These are phyloP conservation scores for Penicillium alfredii DNA, from an alignment of 495 filamentous ascomycete genomes.

Conservation along the genomic window DNA sequence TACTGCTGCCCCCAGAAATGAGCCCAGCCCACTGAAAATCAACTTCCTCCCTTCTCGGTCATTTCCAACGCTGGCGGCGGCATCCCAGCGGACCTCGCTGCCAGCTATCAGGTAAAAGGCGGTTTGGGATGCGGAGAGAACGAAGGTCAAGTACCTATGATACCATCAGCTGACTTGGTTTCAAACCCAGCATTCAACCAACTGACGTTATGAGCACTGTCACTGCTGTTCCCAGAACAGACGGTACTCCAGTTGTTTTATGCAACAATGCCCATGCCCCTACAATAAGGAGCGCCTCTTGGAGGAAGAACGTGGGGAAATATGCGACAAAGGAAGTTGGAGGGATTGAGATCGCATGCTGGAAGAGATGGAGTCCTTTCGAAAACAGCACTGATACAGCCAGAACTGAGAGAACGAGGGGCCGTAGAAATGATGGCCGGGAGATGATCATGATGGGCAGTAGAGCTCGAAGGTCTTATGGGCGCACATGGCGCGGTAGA, in stretches of 20 bases:
- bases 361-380: slow-evolving; percentile 18
- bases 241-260: slow-evolving; percentile 4
- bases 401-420: slow-evolving; percentile 17
- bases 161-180: background rate
- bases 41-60: slow-evolving; percentile 20
- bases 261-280: slow-evolving; percentile 14
- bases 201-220: slow-evolving; percentile 11
- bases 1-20: slow-evolving; percentile 13
- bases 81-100: slow-evolving; percentile 23
- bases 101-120: slow-evolving; percentile 23
- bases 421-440: slow-evolving; percentile 12
- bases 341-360: slow-evolving; percentile 15
- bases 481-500: background rate
- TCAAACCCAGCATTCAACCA: too few species aligned
- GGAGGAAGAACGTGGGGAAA: slow-evolving; percentile 21
- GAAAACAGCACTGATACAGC: slow-evolving; percentile 14
- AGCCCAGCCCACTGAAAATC: slow-evolving; percentile 19
- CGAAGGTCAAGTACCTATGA: slow-evolving; percentile 11
- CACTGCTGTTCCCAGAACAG: slow-evolving; percentile 2
- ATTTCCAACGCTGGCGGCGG: slow-evolving; percentile 17
- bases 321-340: slow-evolving; percentile 9
- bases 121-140: slow-evolving; percentile 17
- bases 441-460: slow-evolving; percentile 10
- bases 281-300: slow-evolving; percentile 12
- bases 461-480: background rate